Percentiles rank a stretch among this genome's conserved stretches.
phyloP scores from a whole-genome alignment of 768 basidiomycete genomes.

The Austroboletus festivus region DNA sequence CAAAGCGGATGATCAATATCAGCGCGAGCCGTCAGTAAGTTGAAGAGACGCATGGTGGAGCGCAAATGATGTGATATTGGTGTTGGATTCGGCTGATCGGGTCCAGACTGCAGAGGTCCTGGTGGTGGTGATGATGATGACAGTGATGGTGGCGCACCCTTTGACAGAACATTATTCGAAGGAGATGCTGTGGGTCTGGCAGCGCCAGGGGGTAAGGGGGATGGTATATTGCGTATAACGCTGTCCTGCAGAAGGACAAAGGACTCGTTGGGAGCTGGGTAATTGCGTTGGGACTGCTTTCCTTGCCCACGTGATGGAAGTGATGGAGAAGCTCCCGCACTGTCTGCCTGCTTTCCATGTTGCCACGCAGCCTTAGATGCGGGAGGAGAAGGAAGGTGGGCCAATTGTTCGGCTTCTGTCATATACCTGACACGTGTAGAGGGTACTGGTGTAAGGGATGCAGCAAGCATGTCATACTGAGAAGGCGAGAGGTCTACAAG shows the following conservation, averaged over 20 bases:
- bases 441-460: conserved; percentile 57
- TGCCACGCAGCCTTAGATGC: conserved; percentile 64
- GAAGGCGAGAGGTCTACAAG: conserved; percentile 82
- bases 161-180: conserved; percentile 31
- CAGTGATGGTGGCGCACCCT: conserved; percentile 19
- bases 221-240: conserved; percentile 66
- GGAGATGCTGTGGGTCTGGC: conserved; percentile 41
- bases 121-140: conserved; percentile 22
- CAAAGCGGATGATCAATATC: conserved; percentile 93
- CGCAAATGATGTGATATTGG: conserved; percentile 76
- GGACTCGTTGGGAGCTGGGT: conserved; percentile 73
- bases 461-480: conserved; percentile 82
- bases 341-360: conserved; percentile 43
- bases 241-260: conserved; percentile 91
- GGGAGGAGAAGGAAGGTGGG: conserved; percentile 45
- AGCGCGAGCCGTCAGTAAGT: conserved; percentile 69
- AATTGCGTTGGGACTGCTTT: conserved; percentile 55
- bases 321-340: conserved; percentile 33
- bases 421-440: conserved; percentile 36
- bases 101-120: conserved; percentile 40
- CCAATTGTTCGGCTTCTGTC: conserved; percentile 44
- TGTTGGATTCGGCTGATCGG: conserved; percentile 60
- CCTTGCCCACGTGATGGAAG: conserved; percentile 56
- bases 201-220: conserved; percentile 42
- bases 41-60: conserved; percentile 71